Percentiles rank a stretch among this genome's conserved stretches.
These are phyloP conservation scores for Endogone sp. DNA, from an alignment of 192 early-diverging fungal genomes.

Conservation along the genomic window DNA sequence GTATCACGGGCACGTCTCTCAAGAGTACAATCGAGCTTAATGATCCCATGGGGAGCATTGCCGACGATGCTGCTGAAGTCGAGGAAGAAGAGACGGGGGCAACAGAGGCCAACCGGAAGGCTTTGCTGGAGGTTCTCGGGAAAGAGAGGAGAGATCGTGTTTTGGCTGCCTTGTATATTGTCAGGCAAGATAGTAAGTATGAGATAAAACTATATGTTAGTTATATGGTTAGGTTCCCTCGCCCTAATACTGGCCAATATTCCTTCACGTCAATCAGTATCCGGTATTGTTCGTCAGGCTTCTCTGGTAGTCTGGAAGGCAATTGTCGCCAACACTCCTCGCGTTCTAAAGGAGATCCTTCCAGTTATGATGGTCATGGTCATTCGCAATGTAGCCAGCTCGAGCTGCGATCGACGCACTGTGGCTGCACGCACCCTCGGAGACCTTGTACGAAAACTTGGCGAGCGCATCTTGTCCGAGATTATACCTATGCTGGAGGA, in stretches of 20 bases:
- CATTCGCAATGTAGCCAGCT: constrained; percentile 71
- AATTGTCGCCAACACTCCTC: constrained; percentile 93
- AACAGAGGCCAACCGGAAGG: constrained; percentile 64
- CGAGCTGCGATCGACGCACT: constrained; percentile 73
- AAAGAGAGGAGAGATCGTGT: constrained; percentile 80
- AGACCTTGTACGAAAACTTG: constrained; percentile 93
- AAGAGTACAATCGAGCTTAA: constrained; percentile 45
- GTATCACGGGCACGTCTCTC: constrained; percentile 81
- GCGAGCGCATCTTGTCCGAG: constrained; percentile 82
- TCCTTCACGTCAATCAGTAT: constrained; percentile 9
- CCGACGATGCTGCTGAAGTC: constrained; percentile 65
- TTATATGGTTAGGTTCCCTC: too few relatives aligned
- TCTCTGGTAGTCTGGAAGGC: constrained; percentile 93
- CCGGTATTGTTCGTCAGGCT: constrained; percentile 82
- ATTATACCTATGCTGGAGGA: constrained; percentile 90
- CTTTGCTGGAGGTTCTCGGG: constrained; percentile 78
- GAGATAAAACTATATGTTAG: background rate
- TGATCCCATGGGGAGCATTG: constrained; percentile 35
- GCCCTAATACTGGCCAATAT: background rate
- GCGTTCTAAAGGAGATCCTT: constrained; percentile 94
- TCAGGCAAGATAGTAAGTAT: constrained; percentile 72
- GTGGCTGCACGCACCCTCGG: constrained; percentile 89
- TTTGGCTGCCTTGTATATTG: constrained; percentile 89
- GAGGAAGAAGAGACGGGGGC: constrained; percentile 43
- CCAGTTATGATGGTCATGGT: constrained; percentile 89